Evolutionary conservation across 192 early-diverging fungal species (phyloP).

Genomic region (Umbelopsis vinacea): DNA sequence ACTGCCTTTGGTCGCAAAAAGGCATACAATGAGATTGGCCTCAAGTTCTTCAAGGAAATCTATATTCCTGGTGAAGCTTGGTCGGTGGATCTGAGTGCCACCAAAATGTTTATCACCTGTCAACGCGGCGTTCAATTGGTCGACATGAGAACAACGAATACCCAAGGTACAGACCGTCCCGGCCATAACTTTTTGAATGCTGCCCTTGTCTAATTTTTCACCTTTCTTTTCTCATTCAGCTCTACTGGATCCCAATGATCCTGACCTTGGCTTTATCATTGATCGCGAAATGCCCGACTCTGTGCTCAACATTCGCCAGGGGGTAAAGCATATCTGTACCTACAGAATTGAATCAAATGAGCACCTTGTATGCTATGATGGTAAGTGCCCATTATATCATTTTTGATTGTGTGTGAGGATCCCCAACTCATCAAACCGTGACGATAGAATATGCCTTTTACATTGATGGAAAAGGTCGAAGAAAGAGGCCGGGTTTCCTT

Average conservation of each 20-base stretch:
- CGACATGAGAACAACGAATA: conserved; percentile 80
- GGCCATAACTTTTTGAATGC: not conserved
- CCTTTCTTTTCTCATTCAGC: conserved; percentile 50
- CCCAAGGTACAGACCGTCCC: conserved; percentile 54
- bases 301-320: conserved; percentile 20
- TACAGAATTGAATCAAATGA: conserved; percentile 78
- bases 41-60: conserved; percentile 76
- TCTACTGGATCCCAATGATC: conserved; percentile 85
- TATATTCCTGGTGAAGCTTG: conserved; percentile 92
- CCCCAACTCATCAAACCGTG: not conserved
- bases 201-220: not conserved
- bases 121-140: conserved; percentile 94
- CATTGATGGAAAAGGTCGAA: conserved; percentile 83
- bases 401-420: not conserved
- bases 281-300: conserved; percentile 63
- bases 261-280: conserved; percentile 76
- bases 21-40: conserved; percentile 46
- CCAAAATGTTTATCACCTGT: conserved; percentile 88
- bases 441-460: conserved; percentile 87
- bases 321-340: conserved; percentile 78
- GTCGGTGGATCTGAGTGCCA: conserved; percentile 84
- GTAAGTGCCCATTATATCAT: conserved; percentile 46
- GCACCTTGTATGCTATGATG: conserved; percentile 92
- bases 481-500: conserved; percentile 71
- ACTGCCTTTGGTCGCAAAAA: conserved; percentile 50